Evolutionary conservation across 208 protist species (phyloP).

Genomic region (Perkinsela sp.): DNA sequence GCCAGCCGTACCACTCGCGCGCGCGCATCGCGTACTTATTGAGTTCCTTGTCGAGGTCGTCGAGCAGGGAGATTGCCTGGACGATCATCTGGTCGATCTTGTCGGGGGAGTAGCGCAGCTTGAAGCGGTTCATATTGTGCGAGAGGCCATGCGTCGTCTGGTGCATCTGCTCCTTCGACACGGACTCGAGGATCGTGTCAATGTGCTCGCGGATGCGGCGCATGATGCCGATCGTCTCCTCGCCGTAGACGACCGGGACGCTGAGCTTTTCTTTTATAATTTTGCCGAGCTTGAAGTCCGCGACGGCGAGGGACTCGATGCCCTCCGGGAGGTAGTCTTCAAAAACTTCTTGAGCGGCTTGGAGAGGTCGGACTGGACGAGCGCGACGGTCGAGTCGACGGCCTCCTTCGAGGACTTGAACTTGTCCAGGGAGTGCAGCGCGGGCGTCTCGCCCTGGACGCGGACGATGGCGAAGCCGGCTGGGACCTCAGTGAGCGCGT

Average conservation of each 20-base stretch:
- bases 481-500: conserved; percentile 90
- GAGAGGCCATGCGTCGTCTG: conserved; percentile 87
- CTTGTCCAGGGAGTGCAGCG: conserved; percentile 68
- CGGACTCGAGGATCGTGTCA: conserved; percentile 43
- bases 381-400: conserved; percentile 74
- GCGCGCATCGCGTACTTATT: conserved; percentile 98
- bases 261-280: conserved; percentile 83
- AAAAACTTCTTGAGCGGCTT: conserved; percentile 90
- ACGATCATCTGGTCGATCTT: conserved; percentile 99
- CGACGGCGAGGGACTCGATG: conserved; percentile 67
- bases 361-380: conserved; percentile 80
- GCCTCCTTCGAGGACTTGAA: conserved; percentile 86
- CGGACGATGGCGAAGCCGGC: conserved; percentile 94
- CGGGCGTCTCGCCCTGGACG: conserved; percentile 63
- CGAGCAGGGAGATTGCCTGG: conserved; percentile 91
- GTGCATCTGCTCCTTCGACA: conserved; percentile 58
- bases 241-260: conserved; percentile 69
- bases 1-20: conserved; percentile 95
- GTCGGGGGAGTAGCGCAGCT: conserved; percentile 98
- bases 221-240: conserved; percentile 66
- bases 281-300: conserved; percentile 75
- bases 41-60: conserved; percentile 97
- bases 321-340: conserved; percentile 76
- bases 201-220: conserved; percentile 77
- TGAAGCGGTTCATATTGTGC: conserved; percentile 93